Base-by-base conservation (phyloP, 2,329 filamentous ascomycete species). In the Lasiodiplodia citricola region DNA sequence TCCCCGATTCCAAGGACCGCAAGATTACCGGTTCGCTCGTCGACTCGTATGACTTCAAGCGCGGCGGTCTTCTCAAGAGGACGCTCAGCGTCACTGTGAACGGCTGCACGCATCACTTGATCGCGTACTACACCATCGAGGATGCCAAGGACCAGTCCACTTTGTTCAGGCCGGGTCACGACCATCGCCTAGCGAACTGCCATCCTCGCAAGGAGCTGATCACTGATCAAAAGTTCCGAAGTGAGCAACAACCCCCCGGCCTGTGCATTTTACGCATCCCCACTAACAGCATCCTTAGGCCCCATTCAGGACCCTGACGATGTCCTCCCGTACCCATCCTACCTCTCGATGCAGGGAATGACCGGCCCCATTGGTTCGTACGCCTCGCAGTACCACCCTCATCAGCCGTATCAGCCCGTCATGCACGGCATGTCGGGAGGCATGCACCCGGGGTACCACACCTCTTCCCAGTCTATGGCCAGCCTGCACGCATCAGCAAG, bases 11-110 rank as follows among this genome's bases (percentile, higher is more conserved):
- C 55, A 83, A 85, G 69, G 80, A 82, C 81, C 84, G 89, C 41
- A 85, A 87, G 31, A 82, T 94, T 66, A 89, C 96, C 55, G 94
- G 94, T 6, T 96, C 93, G 0, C 84, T 97, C 14, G 88, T 95
- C n/a, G 94, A 97, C 80, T 94, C 91, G 0, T 97, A 97, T 74
- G 88, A 90, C 38, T 97, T 97, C 85, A 96, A 96, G 75, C 84
- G 89, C 16, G 87, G 89, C 1, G 94, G 94, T 0, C 81, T 97
- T 51, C 88, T 97, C 71, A 97, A 97, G 85, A 97, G 97, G 84
- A 97, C 94, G 0, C 94, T 97, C 80, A 95, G 91, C 73, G 88
- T 97, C 50, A 89, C 87, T 2, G 89, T 91, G 63, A 86, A 90
- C 31, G 91, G 91, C 2, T 87, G 94, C 2, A 90, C 89, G 2